Evolutionary conservation across 2,329 filamentous ascomycete genomes (phyloP), one percentile per base, ranked within the genome.

Genomic region (Pseudohalonectria lignicola): DNA sequence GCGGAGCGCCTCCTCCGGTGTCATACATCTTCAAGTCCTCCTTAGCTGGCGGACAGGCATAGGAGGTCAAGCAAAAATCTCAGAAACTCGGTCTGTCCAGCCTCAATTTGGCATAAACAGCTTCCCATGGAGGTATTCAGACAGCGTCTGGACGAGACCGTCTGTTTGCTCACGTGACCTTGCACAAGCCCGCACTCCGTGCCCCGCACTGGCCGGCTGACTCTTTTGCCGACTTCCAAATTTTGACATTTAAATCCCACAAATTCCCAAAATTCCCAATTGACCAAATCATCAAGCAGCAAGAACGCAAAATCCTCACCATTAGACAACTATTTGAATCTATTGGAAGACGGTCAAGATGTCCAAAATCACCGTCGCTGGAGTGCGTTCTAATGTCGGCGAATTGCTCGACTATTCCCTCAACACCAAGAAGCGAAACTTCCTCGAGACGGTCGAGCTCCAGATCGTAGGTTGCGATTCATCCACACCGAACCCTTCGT

Each of bases 351-450:
- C 82, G 82, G 80, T 76, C 74, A 79, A 67, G 52, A 86, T 87
- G 82, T 87, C 83, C 55, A 88, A 88, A 41, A 50, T 45, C 45
- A 50, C 49, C 58, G 58, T 55, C 61, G 86, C 86, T 78, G 86
- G 87, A 84, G 87, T 94, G 77, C 86, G 88, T 77, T 74, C 78
- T 66, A 90, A 96, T 74, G 86, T 96, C 66, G 73, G 82, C 67
- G 78, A 92, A 66, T 78, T 98, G 60, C 83, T 98, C 59, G 82
- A 94, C 61, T 96, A 96, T 82, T 94, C 84, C 43, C 51, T 45
- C 39, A 79, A 94, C 68, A 86, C 84, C 67, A 94, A 94, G 83
- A 94, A 94, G 84, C 76, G 87, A 57, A 94, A 94, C 79, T 95
- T 94, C 75, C 76, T 93, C 64, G 51, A 92, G 76, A 90, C 85